phyloP scores from a whole-genome alignment of 495 filamentous ascomycete species.

The Neurospora pannonica region DNA sequence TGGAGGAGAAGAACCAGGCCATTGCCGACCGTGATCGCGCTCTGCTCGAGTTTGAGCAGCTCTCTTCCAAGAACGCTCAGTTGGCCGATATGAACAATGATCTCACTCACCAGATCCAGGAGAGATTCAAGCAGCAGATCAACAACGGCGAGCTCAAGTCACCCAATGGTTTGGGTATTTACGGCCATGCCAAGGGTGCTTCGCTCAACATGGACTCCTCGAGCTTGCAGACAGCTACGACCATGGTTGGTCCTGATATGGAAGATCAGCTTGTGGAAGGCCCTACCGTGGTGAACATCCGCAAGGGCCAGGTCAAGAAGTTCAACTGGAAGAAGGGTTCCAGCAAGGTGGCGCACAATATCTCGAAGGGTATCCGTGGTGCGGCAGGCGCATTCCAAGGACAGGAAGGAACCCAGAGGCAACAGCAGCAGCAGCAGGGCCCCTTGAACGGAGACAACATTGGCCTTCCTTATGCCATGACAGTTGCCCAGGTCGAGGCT shows the following conservation, averaged over 20 bases:
- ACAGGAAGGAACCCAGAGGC: constrained; percentile 17
- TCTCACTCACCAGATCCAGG: constrained; percentile 87
- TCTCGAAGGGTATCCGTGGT: constrained; percentile 84
- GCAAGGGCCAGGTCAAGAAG: constrained; percentile 85
- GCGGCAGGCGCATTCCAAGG: constrained; percentile 52
- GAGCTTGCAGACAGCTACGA: constrained; percentile 24
- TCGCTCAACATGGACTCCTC: constrained; percentile 46
- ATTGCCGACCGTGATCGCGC: constrained; percentile 79
- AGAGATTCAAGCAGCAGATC: constrained; percentile 73
- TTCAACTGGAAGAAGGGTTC: constrained; percentile 98
- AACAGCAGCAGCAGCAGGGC: constrained; percentile 31
- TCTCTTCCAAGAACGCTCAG: constrained; percentile 88
- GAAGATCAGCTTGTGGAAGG: constrained; percentile 63
- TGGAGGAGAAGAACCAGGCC: constrained; percentile 72
- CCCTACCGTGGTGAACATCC: constrained; percentile 84
- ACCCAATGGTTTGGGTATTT: constrained; percentile 80
- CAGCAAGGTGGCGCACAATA: constrained; percentile 85
- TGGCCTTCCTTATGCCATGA: constrained; percentile 55
- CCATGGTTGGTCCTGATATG: constrained; percentile 53
- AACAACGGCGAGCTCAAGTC: constrained; percentile 43
- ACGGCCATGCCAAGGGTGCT: constrained; percentile 62
- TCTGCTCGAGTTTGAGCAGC: constrained; percentile 88
- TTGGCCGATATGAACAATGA: constrained; percentile 91
- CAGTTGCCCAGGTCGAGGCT: constrained; percentile 38
- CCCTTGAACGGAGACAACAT: constrained; percentile 41